Base-by-base conservation (phyloP, 176 grass and related monocot genomes). In the Carex myosuroides region DNA sequence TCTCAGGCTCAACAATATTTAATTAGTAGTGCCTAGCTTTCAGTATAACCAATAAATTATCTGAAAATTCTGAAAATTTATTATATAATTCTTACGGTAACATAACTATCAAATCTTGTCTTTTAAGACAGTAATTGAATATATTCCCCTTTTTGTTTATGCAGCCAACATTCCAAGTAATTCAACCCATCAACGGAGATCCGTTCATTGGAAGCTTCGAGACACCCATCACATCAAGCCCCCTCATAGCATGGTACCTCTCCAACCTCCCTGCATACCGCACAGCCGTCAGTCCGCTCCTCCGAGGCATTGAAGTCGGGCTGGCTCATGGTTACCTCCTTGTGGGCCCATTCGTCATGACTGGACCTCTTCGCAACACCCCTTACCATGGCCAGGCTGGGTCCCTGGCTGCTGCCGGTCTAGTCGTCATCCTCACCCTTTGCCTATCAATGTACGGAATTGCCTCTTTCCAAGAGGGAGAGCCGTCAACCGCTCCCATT, bases 201-300 rank as follows among this genome's bases (percentile, higher is more conserved):
- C 96, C 96, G 0, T 93, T 98, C 93, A 90, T 98, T 54, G 96
- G 96, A 5, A 92, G 96, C 76, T 77, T 98, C 13, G 96, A 98
- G 88, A 95, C 96, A 1, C 96, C 96, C 0, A 2, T 98, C 16
- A 98, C 96, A 8, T 98, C 96, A 18, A 98, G 96, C 87, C 96
- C 96, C 0, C 83, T 98, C 5, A 0, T 98, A 3, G 96, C 96
- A 0, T 98, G 96, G 96, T 98, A 95, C 91, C 88, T 98, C 44
- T 98, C 96, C 59, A 98, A 98, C 88, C 96, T 98, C 35, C 96
- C 96, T 0, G 96, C 96, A 22, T 98, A 98, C 93, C 91, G 96
- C 70, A 98, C 96, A 4, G 93, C 96, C 17, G 93, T 98, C 18
- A 98, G 85, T 86, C 96, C 96, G 5, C 93, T 98, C 42, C 96